phyloP scores from a whole-genome alignment of 1,284 basidiomycete species.

The Cronartium quercuum region DNA sequence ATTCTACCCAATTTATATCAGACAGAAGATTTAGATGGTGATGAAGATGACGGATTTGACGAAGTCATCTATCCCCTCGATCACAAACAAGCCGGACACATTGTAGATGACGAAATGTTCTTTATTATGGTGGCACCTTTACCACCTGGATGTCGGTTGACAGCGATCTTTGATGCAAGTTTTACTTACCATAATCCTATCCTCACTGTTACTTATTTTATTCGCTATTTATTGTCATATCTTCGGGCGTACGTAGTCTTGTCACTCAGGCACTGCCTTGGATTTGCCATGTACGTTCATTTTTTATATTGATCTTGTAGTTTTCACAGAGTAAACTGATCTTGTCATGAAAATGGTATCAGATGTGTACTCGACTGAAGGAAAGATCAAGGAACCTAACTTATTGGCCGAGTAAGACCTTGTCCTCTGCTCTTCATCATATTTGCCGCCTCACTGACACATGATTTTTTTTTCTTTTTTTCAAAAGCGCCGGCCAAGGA shows the following conservation, averaged over 20 bases:
- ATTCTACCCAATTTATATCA: neutral
- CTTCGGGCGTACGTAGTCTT: constrained; percentile 39
- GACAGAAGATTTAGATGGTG: constrained; percentile 47
- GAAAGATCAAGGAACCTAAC: constrained; percentile 87
- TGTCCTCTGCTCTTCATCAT: constrained; percentile 56
- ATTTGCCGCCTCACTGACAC: constrained; percentile 41
- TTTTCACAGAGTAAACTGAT: neutral
- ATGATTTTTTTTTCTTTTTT: constrained; percentile 34
- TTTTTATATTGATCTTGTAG: constrained; percentile 13
- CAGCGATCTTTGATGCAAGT: constrained; percentile 69
- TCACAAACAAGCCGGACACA: constrained; percentile 62
- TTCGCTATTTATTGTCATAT: neutral
- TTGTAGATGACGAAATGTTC: constrained; percentile 63
- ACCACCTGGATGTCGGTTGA: constrained; percentile 75
- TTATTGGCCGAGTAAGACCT: constrained; percentile 69
- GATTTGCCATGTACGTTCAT: constrained; percentile 57
- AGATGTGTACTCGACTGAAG: constrained; percentile 70
- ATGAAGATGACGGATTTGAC: constrained; percentile 55
- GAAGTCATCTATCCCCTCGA: constrained; percentile 77
- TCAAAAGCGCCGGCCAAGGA: constrained; percentile 44
- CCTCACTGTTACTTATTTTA: neutral
- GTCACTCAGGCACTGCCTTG: constrained; percentile 53
- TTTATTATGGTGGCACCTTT: constrained; percentile 56
- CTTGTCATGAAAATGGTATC: constrained; percentile 31
- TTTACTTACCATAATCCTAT: neutral